Evolutionary conservation across 2,329 filamentous ascomycete species (phyloP).

Genomic region (Cladosporium colombiae): DNA sequence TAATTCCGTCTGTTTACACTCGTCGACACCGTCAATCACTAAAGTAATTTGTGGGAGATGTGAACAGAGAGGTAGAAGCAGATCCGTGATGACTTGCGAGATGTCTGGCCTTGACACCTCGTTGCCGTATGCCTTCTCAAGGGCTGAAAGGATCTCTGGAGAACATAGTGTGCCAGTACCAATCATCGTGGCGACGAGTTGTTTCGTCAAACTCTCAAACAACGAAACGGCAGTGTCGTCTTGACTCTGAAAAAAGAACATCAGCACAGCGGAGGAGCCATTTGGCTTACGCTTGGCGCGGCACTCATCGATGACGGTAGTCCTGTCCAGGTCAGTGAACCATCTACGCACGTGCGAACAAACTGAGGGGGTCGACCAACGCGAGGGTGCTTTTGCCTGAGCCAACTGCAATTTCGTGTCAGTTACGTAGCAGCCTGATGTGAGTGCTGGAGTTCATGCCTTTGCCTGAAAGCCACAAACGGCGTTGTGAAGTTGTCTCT

Average conservation of each 20-base stretch:
- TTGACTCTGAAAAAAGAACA: background rate
- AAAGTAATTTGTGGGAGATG: background rate
- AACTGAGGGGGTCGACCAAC: background rate
- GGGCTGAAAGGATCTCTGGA: background rate
- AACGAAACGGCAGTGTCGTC: background rate
- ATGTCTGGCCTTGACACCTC: background rate
- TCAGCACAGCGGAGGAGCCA: background rate
- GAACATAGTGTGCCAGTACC: background rate
- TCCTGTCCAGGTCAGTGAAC: background rate
- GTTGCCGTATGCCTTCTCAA: background rate
- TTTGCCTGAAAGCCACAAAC: slow-evolving; percentile 8
- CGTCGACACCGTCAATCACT: background rate
- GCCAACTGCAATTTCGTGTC: background rate
- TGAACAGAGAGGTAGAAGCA: background rate
- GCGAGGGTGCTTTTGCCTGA: background rate
- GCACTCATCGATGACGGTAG: slow-evolving; percentile 2
- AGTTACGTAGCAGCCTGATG: background rate
- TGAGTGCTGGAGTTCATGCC: background rate
- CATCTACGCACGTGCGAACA: background rate
- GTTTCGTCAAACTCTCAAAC: slow-evolving; percentile 1
- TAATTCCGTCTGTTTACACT: background rate
- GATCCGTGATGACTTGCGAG: slow-evolving; percentile 4
- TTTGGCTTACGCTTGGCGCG: background rate
- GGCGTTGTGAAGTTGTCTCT: background rate
- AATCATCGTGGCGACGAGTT: background rate